Percentiles rank a stretch among this genome's conserved stretches.
phyloP scores from a whole-genome alignment of 306 rosid species.

The Elaeagnus macrophylla region DNA sequence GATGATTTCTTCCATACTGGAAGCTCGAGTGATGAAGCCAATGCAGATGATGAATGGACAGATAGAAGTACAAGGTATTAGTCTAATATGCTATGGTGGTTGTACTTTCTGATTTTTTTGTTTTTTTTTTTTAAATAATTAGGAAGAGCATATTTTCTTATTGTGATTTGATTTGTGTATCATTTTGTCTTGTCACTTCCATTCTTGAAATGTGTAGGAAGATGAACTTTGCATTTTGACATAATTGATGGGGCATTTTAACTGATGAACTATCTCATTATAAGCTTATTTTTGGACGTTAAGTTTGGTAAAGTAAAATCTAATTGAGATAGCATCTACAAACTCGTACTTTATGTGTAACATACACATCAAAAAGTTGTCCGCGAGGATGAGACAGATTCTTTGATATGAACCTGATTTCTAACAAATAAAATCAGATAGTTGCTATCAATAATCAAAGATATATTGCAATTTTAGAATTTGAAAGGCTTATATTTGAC shows the following conservation, averaged over 20 bases:
- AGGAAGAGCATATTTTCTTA: constrained; percentile 1
- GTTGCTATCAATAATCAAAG: too few species aligned
- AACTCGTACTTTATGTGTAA: constrained; percentile 4
- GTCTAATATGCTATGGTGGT: constrained; percentile 7
- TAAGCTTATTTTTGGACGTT: not conserved
- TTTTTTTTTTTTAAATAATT: not conserved
- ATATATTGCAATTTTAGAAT: too few species aligned
- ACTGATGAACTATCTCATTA: not conserved
- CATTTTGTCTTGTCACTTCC: not conserved
- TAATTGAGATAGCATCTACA: not conserved
- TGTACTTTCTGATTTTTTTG: constrained; percentile 1
- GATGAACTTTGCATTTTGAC: not conserved
- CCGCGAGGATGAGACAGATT: constrained; percentile 3
- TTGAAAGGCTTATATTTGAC: too few species aligned
- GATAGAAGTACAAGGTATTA: constrained; percentile 82
- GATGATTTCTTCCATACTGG: constrained; percentile 87
- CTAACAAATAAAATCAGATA: too few species aligned
- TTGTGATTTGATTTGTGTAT: not conserved
- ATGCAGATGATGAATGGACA: constrained; percentile 99
- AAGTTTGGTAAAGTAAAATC: not conserved
- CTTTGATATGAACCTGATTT: too few species aligned
- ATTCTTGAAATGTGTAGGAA: not conserved
- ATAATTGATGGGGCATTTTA: not conserved
- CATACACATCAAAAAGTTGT: constrained; percentile 1
- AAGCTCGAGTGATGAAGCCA: constrained; percentile 92